Percentiles rank a stretch among this genome's conserved stretches.
phyloP scores from a whole-genome alignment of 1,284 basidiomycete species.

The Microbotryum lychnidis-dioicae region DNA sequence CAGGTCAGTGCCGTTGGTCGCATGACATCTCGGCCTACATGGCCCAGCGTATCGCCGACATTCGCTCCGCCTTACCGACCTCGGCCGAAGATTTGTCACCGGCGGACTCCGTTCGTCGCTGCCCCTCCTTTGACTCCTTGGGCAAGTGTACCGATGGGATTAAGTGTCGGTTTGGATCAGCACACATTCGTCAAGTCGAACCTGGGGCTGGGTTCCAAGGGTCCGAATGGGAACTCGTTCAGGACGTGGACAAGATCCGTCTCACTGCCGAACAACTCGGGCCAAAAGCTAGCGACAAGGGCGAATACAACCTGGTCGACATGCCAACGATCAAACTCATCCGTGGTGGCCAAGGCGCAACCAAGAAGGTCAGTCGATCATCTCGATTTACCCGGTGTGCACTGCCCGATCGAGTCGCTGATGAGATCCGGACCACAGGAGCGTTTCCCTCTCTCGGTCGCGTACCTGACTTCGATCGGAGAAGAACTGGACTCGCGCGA shows the following conservation, averaged over 20 bases:
- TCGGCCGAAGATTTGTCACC: slow-evolving; percentile 48
- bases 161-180: slow-evolving; percentile 82
- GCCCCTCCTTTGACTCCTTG: slow-evolving; percentile 62
- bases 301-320: slow-evolving; percentile 67
- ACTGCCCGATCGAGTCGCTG: too few species aligned
- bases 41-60: slow-evolving; percentile 62
- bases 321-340: slow-evolving; percentile 53
- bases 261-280: not conserved
- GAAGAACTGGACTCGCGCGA: slow-evolving; percentile 28
- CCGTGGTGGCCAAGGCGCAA: slow-evolving; percentile 46
- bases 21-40: slow-evolving; percentile 75
- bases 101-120: slow-evolving; percentile 50
- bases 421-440: slow-evolving; percentile 7
- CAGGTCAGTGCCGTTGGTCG: slow-evolving; percentile 58
- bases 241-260: slow-evolving; percentile 52
- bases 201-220: slow-evolving; percentile 27
- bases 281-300: slow-evolving; percentile 39
- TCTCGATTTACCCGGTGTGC: too few species aligned
- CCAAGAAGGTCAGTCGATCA: slow-evolving; percentile 48
- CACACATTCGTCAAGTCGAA: slow-evolving; percentile 46
- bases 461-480: slow-evolving; percentile 30
- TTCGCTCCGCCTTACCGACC: slow-evolving; percentile 49
- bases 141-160: slow-evolving; percentile 80
- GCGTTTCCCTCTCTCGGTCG: slow-evolving; percentile 25
- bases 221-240: slow-evolving; percentile 41